Base-by-base conservation (phyloP, 225 moss, liverwort and hornwort genomes). In the Pseudisothecium myosuroides region DNA sequence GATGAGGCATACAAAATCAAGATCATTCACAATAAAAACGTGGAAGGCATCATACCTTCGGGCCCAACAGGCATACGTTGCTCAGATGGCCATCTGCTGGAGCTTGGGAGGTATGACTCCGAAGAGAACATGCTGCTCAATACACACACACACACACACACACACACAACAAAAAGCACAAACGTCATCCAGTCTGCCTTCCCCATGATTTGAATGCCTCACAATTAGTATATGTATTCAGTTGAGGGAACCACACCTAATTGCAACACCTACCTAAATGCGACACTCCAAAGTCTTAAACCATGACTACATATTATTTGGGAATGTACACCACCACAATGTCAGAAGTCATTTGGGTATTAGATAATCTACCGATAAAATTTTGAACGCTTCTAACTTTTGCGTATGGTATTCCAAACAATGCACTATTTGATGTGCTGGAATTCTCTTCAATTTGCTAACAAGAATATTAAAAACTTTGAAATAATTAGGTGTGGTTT, bases 61-160 rank as follows among this genome's bases (percentile, higher is more conserved):
- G 90, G 87, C 72, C 91, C 91, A 87, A 83, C 82, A 88, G 93
- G 90, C 54, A 84, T 93, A 31, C 91, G 91, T 83, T 93, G 94
- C 81, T 91, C 92, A 84, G 89, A 83, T 74, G 93, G 92, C 94
- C 94, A 85, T 93, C 93, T 91, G 90, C 92, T 93, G 75, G 93
- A 88, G 74, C 93, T 90, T 87, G 93, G 89, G 75, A 85, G 89
- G 88, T 91, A 92, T 86, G 93, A 88, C 92, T 94, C 93, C 84
- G 94, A 89, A 87, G 92, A 87, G 91, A 91, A 94, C 90, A 94
- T 89, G 87, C 92, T 93, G 93, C 91, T 67, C 88, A 80, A 84
- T 76, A 78, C 87, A 83, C 84, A 45, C 11, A 18, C 37, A 10
- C 60, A 11, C 52, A 78, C 6, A 88, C 52, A 52, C 52, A 52